A percentile compares a stretch with the other conserved stretches of the same genome.
Evolutionary conservation across 306 rosid genomes (phyloP).

Genomic region (Betula pendula): DNA sequence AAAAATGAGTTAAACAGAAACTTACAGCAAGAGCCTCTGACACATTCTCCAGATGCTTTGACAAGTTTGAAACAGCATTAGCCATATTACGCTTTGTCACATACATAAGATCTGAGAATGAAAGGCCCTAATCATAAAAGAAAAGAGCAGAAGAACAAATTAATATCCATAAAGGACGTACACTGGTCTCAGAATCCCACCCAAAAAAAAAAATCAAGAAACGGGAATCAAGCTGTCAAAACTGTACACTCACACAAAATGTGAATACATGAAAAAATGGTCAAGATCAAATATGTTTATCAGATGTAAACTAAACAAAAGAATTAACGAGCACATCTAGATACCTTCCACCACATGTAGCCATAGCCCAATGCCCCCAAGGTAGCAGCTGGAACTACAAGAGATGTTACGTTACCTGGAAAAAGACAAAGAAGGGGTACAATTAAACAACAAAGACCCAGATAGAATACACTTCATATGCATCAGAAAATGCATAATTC

Average conservation of each 20-base stretch:
- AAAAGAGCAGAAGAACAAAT: slow-evolving; percentile 9
- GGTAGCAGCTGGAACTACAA: slow-evolving; percentile 76
- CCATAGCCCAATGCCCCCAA: slow-evolving; percentile 86
- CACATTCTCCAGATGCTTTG: slow-evolving; percentile 78
- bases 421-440: not conserved
- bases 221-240: not conserved
- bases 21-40: slow-evolving; percentile 87
- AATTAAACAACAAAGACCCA: slow-evolving; percentile 1
- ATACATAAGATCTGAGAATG: slow-evolving; percentile 90
- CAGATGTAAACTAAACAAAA: slow-evolving; percentile 1
- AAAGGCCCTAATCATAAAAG: slow-evolving; percentile 62
- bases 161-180: not conserved
- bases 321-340: slow-evolving; percentile 1
- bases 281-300: not conserved
- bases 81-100: slow-evolving; percentile 90
- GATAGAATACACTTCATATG: not conserved
- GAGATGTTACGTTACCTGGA: slow-evolving; percentile 72
- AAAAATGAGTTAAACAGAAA: slow-evolving; percentile 19
- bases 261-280: not conserved
- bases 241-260: not conserved
- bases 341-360: slow-evolving; percentile 99
- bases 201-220: not conserved
- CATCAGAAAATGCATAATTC: not conserved
- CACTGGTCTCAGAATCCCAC: not conserved
- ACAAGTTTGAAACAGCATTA: slow-evolving; percentile 78